Percentiles rank a stretch among this genome's conserved stretches.
Conservation (phyloP, 169 alveolate genomes). For the Eimeria praecox region DNA sequence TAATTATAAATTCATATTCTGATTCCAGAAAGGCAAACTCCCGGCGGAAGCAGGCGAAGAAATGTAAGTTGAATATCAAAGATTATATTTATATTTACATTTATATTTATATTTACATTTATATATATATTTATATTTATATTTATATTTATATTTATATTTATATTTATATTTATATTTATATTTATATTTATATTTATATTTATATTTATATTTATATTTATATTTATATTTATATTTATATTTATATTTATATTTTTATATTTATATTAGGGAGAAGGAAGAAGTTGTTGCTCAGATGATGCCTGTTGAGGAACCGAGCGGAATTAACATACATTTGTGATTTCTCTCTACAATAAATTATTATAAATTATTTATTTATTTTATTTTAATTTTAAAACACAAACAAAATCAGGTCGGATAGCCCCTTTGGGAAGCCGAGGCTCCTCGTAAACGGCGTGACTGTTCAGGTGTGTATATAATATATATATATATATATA, state of each 20-base stretch:
- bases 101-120: no score
- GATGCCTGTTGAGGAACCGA: conserved; percentile 69
- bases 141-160: background rate
- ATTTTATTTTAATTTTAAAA: no score
- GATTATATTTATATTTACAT: background rate
- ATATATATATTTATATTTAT: background rate
- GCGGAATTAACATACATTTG: conserved; percentile 76
- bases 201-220: background rate
- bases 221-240: background rate
- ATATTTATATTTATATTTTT: background rate
- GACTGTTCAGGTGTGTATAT: conserved; percentile 38
- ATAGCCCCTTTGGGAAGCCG: conserved; percentile 76
- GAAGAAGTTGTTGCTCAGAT: conserved; percentile 7
- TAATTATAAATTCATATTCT: background rate
- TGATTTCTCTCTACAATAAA: background rate
- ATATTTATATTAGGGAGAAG: conserved; percentile 41
- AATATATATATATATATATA: background rate
- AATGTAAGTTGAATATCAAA: conserved; percentile 9
- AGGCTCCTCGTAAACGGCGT: conserved; percentile 64
- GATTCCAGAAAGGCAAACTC: conserved; percentile 74
- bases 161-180: background rate
- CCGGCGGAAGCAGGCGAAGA: conserved; percentile 79
- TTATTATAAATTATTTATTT: background rate
- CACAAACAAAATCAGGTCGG: background rate
- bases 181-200: background rate